These are phyloP conservation scores for Phaeosphaeria sp. DNA, from an alignment of 2,329 filamentous ascomycete species.

Conservation along the genomic window DNA sequence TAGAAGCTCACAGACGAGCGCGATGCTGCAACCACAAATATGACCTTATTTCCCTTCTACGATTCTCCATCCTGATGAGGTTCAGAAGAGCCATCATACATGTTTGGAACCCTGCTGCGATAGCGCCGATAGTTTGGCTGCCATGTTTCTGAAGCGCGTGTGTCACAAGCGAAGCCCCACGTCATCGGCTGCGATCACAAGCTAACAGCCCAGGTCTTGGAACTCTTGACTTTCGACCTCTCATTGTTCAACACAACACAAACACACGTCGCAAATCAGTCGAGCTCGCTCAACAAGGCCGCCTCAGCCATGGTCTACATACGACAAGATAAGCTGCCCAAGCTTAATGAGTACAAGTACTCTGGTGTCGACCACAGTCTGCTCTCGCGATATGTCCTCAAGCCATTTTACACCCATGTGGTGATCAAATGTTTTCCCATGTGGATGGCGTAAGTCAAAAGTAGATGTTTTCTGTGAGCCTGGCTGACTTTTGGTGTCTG, in stretches of 20 bases:
- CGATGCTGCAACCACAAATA: neutral
- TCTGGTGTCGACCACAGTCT: conserved; percentile 88
- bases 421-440: conserved; percentile 95
- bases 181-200: conserved; percentile 39
- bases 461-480: neutral
- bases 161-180: conserved; percentile 22
- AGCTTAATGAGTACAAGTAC: conserved; percentile 95
- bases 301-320: conserved; percentile 82
- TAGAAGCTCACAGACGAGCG: neutral
- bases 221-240: conserved; percentile 10
- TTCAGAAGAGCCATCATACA: neutral
- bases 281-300: neutral
- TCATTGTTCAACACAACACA: conserved; percentile 17
- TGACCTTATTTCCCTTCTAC: neutral
- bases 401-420: conserved; percentile 95
- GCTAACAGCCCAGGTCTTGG: conserved; percentile 25
- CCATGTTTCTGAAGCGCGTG: conserved; percentile 7
- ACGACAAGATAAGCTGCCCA: conserved; percentile 85
- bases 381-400: conserved; percentile 89
- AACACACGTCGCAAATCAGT: neutral
- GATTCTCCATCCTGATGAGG: neutral
- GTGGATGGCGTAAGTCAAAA: conserved; percentile 79
- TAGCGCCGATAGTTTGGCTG: neutral
- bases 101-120: neutral
- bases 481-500: conserved; percentile 24